Base-by-base conservation (phyloP, 2,329 filamentous ascomycete genomes). In the Fusarium torreyae region DNA sequence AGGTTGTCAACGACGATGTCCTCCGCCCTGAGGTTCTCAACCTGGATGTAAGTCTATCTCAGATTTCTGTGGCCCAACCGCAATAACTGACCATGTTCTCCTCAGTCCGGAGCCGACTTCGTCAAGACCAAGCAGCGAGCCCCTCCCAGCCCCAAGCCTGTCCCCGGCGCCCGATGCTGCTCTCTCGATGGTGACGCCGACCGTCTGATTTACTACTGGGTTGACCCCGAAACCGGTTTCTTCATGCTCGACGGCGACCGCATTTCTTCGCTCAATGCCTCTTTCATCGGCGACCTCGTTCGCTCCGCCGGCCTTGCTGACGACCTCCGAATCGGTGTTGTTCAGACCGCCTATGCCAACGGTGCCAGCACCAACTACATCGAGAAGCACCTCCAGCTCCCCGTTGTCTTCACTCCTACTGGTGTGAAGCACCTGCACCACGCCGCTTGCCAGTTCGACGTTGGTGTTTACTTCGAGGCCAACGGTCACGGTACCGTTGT, bases 401-500 rank as follows among this genome's bases (percentile, higher is more conserved):
- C 94, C 49, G 93, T 97, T 22, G 91, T 97, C 62, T 97, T 93
- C 86, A 98, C 96, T 2, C 91, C 94, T 15, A 99, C 96, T 1
- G 96, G 96, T 71, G 96, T 99, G 66, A 99, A 99, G 86, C 93
- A 98, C 81, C 88, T 99, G 68, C 96, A 99, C 82, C 96, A 98
- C 77, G 96, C 94, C n/a, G 96, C 96, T 39, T 90, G 93, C 75
- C 93, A 94, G 71, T 97, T 97, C 74, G 96, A 99, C 75, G 91
- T 98, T 57, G 96, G 96, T 59, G 94, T 98, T 53, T 99, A 99
- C 84, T 99, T 99, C 76, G 96, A 99, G 84, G 96, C 96, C 70
- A 99, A 99, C 78, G 96, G 96, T 31, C 96, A 99, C 81, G 96
- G 96, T 70, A 99, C 96, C 11, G 92, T 98, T 36, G 91, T 98